Conservation (phyloP, 2,329 filamentous ascomycete genomes). For the Aureobasidium lini region DNA sequence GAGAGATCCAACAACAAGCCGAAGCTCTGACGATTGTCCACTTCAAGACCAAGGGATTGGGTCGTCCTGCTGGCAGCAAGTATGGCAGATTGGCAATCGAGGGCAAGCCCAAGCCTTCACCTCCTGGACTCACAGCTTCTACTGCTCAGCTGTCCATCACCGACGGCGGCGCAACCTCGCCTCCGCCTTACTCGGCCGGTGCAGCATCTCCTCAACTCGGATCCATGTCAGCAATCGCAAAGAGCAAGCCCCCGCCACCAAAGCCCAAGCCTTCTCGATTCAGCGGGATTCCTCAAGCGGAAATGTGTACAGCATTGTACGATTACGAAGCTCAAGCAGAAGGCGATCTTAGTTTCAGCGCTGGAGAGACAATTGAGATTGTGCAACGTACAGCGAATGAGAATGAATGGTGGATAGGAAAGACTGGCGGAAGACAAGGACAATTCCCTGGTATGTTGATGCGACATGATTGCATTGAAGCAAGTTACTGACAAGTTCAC, state of each 20-base stretch:
- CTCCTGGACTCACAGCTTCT: slow-evolving; percentile 11
- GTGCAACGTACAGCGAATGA: slow-evolving; percentile 73
- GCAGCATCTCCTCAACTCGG: not conserved
- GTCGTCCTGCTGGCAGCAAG: slow-evolving; percentile 25
- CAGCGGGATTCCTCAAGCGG: slow-evolving; percentile 54
- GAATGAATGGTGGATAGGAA: slow-evolving; percentile 97
- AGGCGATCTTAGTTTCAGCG: slow-evolving; percentile 82
- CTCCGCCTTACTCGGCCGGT: slow-evolving; percentile 33
- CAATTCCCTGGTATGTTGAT: slow-evolving; percentile 80
- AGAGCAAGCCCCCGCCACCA: slow-evolving; percentile 41
- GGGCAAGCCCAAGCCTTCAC: slow-evolving; percentile 22
- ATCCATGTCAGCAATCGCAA: slow-evolving; percentile 14
- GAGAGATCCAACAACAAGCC: slow-evolving; percentile 75
- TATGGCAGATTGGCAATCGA: slow-evolving; percentile 25
- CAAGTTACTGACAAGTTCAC: not conserved
- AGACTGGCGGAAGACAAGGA: slow-evolving; percentile 68
- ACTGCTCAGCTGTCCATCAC: slow-evolving; percentile 6
- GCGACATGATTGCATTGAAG: not conserved
- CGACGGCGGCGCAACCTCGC: slow-evolving; percentile 24
- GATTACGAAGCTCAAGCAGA: slow-evolving; percentile 95
- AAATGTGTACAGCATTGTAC: slow-evolving; percentile 85
- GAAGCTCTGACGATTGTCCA: slow-evolving; percentile 80
- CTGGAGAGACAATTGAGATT: slow-evolving; percentile 88
- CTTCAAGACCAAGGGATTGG: slow-evolving; percentile 70
- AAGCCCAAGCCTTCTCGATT: slow-evolving; percentile 64